These are phyloP conservation scores for Trichoderma oligosporum DNA, from an alignment of 2,329 filamentous ascomycete species.

Conservation along the genomic window DNA sequence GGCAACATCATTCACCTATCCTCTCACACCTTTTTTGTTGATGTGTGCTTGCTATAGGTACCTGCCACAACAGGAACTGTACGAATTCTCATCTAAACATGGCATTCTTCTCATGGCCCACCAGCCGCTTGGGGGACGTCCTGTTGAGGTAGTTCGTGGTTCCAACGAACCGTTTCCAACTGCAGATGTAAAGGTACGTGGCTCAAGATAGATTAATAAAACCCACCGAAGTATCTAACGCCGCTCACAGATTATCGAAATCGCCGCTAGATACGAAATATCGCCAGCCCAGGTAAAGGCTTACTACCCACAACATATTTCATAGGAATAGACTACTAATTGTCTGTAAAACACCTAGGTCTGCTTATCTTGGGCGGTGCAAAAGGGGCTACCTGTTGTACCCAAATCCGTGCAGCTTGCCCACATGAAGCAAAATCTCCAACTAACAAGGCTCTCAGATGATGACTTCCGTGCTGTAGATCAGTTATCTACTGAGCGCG, in stretches of 20 bases:
- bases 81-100: not conserved
- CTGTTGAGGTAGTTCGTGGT: not conserved
- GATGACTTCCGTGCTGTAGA: not conserved
- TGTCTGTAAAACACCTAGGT: not conserved
- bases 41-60: not conserved
- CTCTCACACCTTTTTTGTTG: not conserved
- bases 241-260: not conserved
- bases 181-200: not conserved
- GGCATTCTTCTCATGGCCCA: conserved; percentile 6
- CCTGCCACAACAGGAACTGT: not conserved
- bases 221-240: not conserved
- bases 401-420: not conserved
- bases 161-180: conserved; percentile 1
- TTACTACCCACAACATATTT: not conserved
- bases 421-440: conserved; percentile 3
- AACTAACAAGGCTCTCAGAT: not conserved
- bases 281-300: conserved; percentile 1
- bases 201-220: too few species aligned
- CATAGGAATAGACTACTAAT: not conserved
- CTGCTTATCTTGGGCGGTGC: conserved; percentile 9
- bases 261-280: not conserved
- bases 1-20: not conserved
- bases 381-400: not conserved
- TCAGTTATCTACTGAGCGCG: not conserved
- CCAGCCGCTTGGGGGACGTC: not conserved